Conservation (phyloP, 129 eudicot species). For the Artemisia argyi region DNA sequence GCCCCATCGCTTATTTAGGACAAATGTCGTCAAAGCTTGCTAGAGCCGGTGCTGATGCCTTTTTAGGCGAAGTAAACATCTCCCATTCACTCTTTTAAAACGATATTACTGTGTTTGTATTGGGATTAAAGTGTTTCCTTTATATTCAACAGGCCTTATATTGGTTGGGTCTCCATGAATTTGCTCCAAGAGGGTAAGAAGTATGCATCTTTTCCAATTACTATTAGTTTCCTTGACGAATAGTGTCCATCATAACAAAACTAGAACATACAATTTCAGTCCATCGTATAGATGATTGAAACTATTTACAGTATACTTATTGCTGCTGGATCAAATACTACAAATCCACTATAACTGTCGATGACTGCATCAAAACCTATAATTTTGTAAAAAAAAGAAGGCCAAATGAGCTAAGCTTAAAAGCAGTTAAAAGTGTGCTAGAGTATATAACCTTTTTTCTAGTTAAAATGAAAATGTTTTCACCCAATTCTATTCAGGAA, state of each 20-base stretch:
- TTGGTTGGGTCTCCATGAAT: slow-evolving; percentile 77
- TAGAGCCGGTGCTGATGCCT: slow-evolving; percentile 51
- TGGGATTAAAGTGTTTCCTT: background rate
- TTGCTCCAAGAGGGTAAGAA: slow-evolving; percentile 80
- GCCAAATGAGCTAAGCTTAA: too few species aligned
- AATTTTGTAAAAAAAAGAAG: too few species aligned
- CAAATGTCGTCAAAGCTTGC: slow-evolving; percentile 64
- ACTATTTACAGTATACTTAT: too few species aligned
- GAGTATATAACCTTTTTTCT: too few species aligned
- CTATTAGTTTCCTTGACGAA: too few species aligned
- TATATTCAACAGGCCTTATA: slow-evolving; percentile 42
- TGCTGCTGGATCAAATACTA: too few species aligned
- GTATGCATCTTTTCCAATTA: slow-evolving; percentile 2
- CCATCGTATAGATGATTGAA: too few species aligned
- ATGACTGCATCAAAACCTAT: too few species aligned
- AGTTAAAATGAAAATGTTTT: background rate
- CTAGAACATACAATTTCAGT: too few species aligned
- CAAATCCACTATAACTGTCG: too few species aligned
- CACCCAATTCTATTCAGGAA: slow-evolving; percentile 32
- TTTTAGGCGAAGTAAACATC: slow-evolving; percentile 64
- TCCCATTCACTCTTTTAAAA: background rate
- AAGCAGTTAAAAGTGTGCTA: too few species aligned
- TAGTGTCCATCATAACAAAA: too few species aligned
- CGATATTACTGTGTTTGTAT: background rate
- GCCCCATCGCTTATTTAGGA: slow-evolving; percentile 87